Conservation (phyloP, 805 yeast species). For the Pichia exigua region DNA sequence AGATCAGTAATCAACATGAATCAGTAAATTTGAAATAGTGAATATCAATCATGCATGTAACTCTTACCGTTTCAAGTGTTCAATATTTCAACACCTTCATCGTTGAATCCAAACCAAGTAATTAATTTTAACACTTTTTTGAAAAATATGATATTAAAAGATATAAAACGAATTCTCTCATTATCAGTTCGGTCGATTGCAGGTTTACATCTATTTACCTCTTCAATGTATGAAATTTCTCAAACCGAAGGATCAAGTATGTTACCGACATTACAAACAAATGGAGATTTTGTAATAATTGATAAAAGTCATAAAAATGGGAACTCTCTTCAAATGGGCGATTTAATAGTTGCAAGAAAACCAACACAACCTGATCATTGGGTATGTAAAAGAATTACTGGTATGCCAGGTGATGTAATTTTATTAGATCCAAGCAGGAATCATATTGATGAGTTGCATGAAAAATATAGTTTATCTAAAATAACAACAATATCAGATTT, state of each 20-base stretch:
- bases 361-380: slow-evolving; percentile 83
- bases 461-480: background rate
- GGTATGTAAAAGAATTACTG: slow-evolving; percentile 89
- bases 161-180: slow-evolving; percentile 16
- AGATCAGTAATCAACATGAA: too few species aligned
- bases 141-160: background rate
- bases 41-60: too few species aligned
- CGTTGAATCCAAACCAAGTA: background rate
- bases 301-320: slow-evolving; percentile 60
- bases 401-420: slow-evolving; percentile 91
- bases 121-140: too few species aligned
- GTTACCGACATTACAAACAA: slow-evolving; percentile 79
- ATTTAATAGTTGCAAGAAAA: slow-evolving; percentile 77
- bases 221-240: slow-evolving; percentile 21
- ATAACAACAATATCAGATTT: too few species aligned
- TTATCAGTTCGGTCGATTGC: slow-evolving; percentile 55
- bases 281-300: slow-evolving; percentile 74
- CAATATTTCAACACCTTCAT: too few species aligned
- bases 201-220: slow-evolving; percentile 45
- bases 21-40: too few species aligned
- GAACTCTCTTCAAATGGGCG: slow-evolving; percentile 66
- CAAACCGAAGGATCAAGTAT: slow-evolving; percentile 90
- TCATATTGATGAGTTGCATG: slow-evolving; percentile 29
- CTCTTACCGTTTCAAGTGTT: too few species aligned
- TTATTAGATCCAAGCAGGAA: slow-evolving; percentile 70